Base-by-base conservation (phyloP, 345 rosid genomes). In the Ailanthus altissimus region DNA sequence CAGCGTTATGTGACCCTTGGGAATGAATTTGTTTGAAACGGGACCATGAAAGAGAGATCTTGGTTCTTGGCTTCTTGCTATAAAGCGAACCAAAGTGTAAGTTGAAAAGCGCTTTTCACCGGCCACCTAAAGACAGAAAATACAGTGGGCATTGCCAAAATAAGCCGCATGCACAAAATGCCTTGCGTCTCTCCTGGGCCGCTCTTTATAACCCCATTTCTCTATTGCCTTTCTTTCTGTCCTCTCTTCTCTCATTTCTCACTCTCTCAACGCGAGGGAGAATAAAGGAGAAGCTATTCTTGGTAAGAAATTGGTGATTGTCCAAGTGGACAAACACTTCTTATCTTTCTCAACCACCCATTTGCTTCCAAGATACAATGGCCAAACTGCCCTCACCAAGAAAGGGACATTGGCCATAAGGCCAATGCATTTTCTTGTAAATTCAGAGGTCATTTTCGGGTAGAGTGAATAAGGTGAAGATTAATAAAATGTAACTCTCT, bases 61-160 rank as follows among this genome's bases (percentile, higher is more conserved):
- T 20, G 57, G 78, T 74, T 70, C 67, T 76, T 64, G 67, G 78
- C 75, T 77, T 68, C 70, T 73, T 66, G 70, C 73, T 76, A 78
- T 83, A 76, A 81, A 75, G 79, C 76, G 43, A 68, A 78, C 83
- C 90, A 82, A 77, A 80, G 73, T 79, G 86, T 81, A 85, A 83
- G 90, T 84, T 80, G 92, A 89, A 87, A 89, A 71, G 82, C 77
- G 81, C 84, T 74, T 83, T 84, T 79, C 89, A 89, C 85, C 88
- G 87, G 88, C 90, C 90, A 77, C 77, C 72, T 63, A 78, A 51
- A 61, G 69, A 76, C 78, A 70, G 61, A 18, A 54, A 49, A 5
- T 61, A 78, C 77, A 62, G 46, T 46, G 38, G 38, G 20, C 68
- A 23, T 70, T 61, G 68, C 50, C 70, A 77, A 47, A 53, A 75